Conservation (phyloP, 164 flowering plant species). For the Protea cynaroides region DNA sequence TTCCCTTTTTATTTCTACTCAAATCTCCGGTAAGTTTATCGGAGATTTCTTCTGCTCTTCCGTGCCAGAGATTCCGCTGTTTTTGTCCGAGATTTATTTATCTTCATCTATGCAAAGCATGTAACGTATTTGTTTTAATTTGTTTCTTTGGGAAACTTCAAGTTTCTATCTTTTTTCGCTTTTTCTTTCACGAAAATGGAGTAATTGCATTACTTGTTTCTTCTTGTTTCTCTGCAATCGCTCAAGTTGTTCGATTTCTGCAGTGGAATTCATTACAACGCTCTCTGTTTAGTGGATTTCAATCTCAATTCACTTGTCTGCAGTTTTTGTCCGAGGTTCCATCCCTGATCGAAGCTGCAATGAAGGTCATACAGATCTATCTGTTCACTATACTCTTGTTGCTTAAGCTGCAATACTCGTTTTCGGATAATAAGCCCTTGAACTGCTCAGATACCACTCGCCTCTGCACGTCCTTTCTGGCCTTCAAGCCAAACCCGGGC, state of each 20-base stretch:
- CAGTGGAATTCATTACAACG: background rate
- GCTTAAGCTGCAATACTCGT: slow-evolving; percentile 1
- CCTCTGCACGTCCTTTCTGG: slow-evolving; percentile 73
- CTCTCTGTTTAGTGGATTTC: background rate
- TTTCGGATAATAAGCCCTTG: slow-evolving; percentile 39
- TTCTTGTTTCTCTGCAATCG: background rate
- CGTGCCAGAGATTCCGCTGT: background rate
- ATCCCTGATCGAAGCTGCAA: background rate
- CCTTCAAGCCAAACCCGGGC: slow-evolving; percentile 46
- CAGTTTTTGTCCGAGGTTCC: background rate
- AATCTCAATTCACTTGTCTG: background rate
- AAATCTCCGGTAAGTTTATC: background rate
- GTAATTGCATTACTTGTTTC: too few species aligned
- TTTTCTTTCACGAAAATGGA: too few species aligned
- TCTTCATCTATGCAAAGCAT: background rate
- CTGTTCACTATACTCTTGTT: slow-evolving; percentile 17
- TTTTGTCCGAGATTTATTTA: background rate
- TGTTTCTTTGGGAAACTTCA: too few species aligned
- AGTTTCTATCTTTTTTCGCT: too few species aligned
- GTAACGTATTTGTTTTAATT: too few species aligned
- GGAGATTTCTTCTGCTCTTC: background rate
- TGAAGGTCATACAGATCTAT: slow-evolving; percentile 8
- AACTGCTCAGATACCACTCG: slow-evolving; percentile 70
- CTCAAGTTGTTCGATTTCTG: background rate
- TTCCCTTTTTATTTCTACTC: background rate